Evolutionary conservation across 768 basidiomycete species (phyloP), one percentile per base, ranked within the genome.

Genomic region (Hypholoma fasciculare): DNA sequence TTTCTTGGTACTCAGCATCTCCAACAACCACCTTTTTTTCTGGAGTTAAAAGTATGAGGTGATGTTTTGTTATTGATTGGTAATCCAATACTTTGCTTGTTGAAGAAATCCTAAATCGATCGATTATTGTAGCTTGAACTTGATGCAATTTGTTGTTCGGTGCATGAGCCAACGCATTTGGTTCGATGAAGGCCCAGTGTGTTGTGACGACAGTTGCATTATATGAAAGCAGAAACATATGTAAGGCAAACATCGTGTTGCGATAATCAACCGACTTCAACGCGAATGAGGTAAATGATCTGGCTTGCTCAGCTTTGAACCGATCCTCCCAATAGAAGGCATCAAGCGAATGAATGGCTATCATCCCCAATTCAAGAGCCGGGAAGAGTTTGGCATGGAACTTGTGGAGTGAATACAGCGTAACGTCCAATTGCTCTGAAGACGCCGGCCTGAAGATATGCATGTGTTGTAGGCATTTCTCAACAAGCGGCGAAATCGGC

Each of bases 251-350:
- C 19, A 81, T 61, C 55, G 88, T 78, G 57, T 81, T 76, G 8
- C 76, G 73, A 19, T 86, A 70, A 16, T 81, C 73, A 13, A 67
- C 59, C 14, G 51, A 50, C 58, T 54, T 54, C 52, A 49, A 60
- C 11, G 51, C 49, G 26, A 56, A 54, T 56, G 52, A 56, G 58
- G 54, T 39, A 54, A 56, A 46, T 19, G 56, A 60, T 38, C 74
- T 79, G 52, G 76, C 60, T 62, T 84, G 84, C 69, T 92, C 90
- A 30, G 73, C 72, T 39, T 76, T 74, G 66, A 85, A 87, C 42
- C 88, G 83, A 68, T 94, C 92, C 2, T 79, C 60, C 92, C 93
- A 94, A 71, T 90, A 83, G 66, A 88, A 91, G 0, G 89, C 69
- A 67, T 87, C 87, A 57, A 92, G 70, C 13, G 91, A 92, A 71